A percentile compares a stretch with the other conserved stretches of the same genome.
Evolutionary conservation across 768 basidiomycete species (phyloP).

Genomic region (Leccinum rimulosum): DNA sequence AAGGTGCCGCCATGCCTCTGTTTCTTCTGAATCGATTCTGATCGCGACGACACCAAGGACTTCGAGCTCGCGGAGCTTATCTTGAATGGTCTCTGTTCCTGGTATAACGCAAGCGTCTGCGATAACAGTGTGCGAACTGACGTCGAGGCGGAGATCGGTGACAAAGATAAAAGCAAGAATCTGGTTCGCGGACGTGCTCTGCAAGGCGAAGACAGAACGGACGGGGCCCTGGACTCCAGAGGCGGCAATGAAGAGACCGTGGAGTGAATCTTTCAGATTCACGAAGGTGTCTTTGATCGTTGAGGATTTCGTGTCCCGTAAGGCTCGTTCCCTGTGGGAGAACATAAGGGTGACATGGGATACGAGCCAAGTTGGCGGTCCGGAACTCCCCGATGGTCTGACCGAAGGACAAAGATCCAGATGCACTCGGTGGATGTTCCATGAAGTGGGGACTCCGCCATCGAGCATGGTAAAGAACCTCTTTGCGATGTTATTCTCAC

Average conservation of each 20-base stretch:
- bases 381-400: slow-evolving; percentile 13
- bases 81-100: slow-evolving; percentile 17
- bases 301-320: neutral
- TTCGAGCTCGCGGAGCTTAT: slow-evolving; percentile 1
- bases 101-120: slow-evolving; percentile 49
- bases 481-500: slow-evolving; percentile 18
- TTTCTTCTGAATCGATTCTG: slow-evolving; percentile 17
- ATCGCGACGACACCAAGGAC: slow-evolving; percentile 16
- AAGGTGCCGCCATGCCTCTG: slow-evolving; percentile 47
- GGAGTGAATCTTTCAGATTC: slow-evolving; percentile 34
- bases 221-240: slow-evolving; percentile 23
- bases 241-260: slow-evolving; percentile 25
- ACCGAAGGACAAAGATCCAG: slow-evolving; percentile 36
- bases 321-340: slow-evolving; percentile 30
- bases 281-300: slow-evolving; percentile 25
- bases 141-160: slow-evolving; percentile 44
- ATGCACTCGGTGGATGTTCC: slow-evolving; percentile 42
- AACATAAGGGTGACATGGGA: slow-evolving; percentile 32
- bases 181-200: slow-evolving; percentile 11
- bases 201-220: slow-evolving; percentile 21
- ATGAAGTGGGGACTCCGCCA: slow-evolving; percentile 14
- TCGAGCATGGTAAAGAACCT: slow-evolving; percentile 30
- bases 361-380: slow-evolving; percentile 30
- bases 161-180: slow-evolving; percentile 47
- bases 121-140: slow-evolving; percentile 49